A percentile compares a stretch with the other conserved stretches of the same genome.
phyloP scores from a whole-genome alignment of 1,139 yeast species.

The Chernovozyma aurita region DNA sequence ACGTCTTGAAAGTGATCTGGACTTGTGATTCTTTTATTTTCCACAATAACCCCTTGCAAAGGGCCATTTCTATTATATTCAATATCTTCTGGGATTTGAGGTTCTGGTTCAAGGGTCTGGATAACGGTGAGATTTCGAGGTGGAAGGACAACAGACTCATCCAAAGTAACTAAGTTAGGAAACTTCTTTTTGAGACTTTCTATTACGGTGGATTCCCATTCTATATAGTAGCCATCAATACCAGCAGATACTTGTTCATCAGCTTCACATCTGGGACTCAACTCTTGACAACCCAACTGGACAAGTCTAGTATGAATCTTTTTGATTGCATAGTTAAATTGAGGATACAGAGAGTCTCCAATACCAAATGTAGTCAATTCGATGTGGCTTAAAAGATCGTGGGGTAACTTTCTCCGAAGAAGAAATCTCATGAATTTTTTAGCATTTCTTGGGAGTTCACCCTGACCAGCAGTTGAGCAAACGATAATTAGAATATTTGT shows the following conservation, averaged over 20 bases:
- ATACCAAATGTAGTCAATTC: constrained; percentile 75
- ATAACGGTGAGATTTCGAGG: neutral
- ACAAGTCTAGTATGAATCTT: constrained; percentile 72
- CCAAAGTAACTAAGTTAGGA: constrained; percentile 26
- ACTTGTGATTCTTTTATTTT: constrained; percentile 60
- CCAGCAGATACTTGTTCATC: constrained; percentile 85
- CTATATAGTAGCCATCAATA: constrained; percentile 68
- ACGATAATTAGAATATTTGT: constrained; percentile 55
- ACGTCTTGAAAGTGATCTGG: constrained; percentile 87
- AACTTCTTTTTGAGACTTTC: constrained; percentile 33
- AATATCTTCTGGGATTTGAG: neutral
- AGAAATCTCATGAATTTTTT: constrained; percentile 69
- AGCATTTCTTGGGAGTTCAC: constrained; percentile 82
- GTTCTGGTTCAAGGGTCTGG: neutral
- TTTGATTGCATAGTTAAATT: constrained; percentile 79
- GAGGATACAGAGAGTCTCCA: constrained; percentile 92
- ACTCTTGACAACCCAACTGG: constrained; percentile 78
- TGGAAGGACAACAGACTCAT: constrained; percentile 9
- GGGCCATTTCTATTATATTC: constrained; percentile 7
- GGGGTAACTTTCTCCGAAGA: constrained; percentile 63
- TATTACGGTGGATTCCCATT: constrained; percentile 62
- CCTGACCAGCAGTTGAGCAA: constrained; percentile 94
- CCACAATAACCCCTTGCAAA: constrained; percentile 35
- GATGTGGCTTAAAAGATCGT: constrained; percentile 57
- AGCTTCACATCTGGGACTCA: constrained; percentile 76